Conservation (phyloP, 176 grass and related monocot species). For the Oryza longistaminata region DNA sequence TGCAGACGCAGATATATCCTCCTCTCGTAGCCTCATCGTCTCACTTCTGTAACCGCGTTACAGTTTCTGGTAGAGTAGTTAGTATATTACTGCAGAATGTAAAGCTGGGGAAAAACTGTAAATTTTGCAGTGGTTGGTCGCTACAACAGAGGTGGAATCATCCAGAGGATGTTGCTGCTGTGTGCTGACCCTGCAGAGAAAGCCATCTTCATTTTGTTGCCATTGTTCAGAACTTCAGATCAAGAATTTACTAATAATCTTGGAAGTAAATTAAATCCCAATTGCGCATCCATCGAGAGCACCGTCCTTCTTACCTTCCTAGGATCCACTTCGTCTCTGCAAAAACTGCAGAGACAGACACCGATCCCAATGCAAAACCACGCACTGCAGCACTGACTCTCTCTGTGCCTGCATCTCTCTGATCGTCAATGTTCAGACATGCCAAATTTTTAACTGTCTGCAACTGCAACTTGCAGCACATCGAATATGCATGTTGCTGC, state of each 20-base stretch:
- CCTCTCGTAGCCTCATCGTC: neutral
- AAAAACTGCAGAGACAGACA: neutral
- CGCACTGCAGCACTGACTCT: neutral
- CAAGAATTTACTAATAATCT: neutral
- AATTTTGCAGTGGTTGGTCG: neutral
- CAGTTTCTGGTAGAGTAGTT: neutral
- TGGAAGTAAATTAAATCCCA: neutral
- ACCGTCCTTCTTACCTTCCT: conserved; percentile 6
- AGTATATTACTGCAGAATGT: neutral
- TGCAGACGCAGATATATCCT: neutral
- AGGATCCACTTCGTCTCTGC: conserved; percentile 28
- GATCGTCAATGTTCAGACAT: neutral
- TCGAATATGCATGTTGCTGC: neutral
- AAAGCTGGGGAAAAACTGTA: neutral
- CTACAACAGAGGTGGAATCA: neutral
- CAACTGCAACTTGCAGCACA: neutral
- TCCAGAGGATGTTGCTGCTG: neutral
- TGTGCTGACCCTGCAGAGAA: neutral
- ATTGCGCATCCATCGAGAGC: neutral
- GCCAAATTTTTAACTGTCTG: neutral
- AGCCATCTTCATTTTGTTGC: neutral
- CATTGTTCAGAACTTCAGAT: neutral
- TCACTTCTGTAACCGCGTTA: neutral
- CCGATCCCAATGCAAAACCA: conserved; percentile 39
- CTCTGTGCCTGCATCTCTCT: neutral